Evolutionary conservation across 2,329 filamentous ascomycete genomes (phyloP), one percentile per base, ranked within the genome.

Genomic region (Colletotrichum neosansevieriae): DNA sequence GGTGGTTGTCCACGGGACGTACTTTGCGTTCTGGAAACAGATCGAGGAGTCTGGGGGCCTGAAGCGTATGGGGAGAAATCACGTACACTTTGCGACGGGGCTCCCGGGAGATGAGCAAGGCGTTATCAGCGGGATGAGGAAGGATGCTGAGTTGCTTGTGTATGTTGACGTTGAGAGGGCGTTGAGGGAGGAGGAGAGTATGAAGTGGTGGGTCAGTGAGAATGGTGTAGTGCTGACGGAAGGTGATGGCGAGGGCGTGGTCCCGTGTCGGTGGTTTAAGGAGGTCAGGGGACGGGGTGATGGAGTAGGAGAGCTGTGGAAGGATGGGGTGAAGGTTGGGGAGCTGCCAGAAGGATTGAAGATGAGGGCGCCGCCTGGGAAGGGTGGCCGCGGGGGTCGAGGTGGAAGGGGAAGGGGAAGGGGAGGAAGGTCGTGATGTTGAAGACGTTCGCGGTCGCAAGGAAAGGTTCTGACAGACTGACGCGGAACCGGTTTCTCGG

Each of bases 21-120:
- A 94, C 76, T 93, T 94, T 73, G 87, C 88, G 13, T 91, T 92
- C 19, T 98, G 94, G 91, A 82, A 86, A 0, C 75, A 84, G 11
- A 98, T 99, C 69, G 79, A 94, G 11, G 84, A 85, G n/a, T 84
- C 87, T 0, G 94, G 94, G 4, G 94, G 95, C 0, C 81, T 99
- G 67, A 89, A 88, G 73, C 86, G 86, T 67, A 98, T 98, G 96
- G 85, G 84, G 0, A 82, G 96, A 61, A 97, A 92, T 71, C 95
- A 98, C 75, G 91, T 98, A 32, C 96, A 99, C 80, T 97, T 96
- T 76, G 92, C 93, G 2, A 88, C 89, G 6, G 94, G 93, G 0
- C 81, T 94, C 12, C 89, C 92, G 0, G 82, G 80, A 57, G 80
- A 79, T 12, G 79, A 72, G 12, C 69, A 42, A 11, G 73, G 75